A percentile compares a stretch with the other conserved stretches of the same genome.
These are phyloP conservation scores for Aspergillus fructus DNA, from an alignment of 2,329 filamentous ascomycete genomes.

Conservation along the genomic window DNA sequence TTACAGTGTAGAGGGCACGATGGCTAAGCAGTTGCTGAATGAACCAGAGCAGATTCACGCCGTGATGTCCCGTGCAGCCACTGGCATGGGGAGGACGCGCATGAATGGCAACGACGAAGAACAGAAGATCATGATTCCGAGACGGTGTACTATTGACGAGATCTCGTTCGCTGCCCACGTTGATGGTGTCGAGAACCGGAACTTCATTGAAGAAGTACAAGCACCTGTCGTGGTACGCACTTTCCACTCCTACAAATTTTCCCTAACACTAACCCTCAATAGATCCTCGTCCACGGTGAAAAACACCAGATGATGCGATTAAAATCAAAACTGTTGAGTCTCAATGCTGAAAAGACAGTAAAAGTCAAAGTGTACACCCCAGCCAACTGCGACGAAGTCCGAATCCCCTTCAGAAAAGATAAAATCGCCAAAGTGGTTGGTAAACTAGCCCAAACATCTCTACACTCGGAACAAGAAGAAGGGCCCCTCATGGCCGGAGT, in stretches of 20 bases:
- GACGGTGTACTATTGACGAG: constrained; percentile 89
- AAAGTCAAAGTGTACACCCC: constrained; percentile 94
- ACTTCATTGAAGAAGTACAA: constrained; percentile 92
- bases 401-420: constrained; percentile 92
- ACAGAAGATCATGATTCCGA: constrained; percentile 88
- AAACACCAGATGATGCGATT: constrained; percentile 97
- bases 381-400: constrained; percentile 89
- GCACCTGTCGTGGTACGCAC: constrained; percentile 85
- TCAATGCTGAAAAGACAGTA: constrained; percentile 75
- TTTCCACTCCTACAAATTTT: not conserved
- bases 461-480: constrained; percentile 55
- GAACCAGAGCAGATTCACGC: constrained; percentile 94
- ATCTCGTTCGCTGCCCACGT: constrained; percentile 96
- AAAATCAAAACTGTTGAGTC: constrained; percentile 89
- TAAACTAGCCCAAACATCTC: constrained; percentile 78
- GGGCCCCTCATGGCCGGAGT: constrained; percentile 77
- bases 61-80: constrained; percentile 73
- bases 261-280: not conserved
- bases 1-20: constrained; percentile 97
- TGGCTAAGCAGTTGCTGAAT: constrained; percentile 93
- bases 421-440: constrained; percentile 96
- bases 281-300: constrained; percentile 96
- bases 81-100: constrained; percentile 54
- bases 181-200: constrained; percentile 90
- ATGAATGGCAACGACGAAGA: constrained; percentile 64